A percentile compares a stretch with the other conserved stretches of the same genome.
These are phyloP conservation scores for Cladosporium cucumerinum DNA, from an alignment of 2,329 filamentous ascomycete genomes.

Conservation along the genomic window DNA sequence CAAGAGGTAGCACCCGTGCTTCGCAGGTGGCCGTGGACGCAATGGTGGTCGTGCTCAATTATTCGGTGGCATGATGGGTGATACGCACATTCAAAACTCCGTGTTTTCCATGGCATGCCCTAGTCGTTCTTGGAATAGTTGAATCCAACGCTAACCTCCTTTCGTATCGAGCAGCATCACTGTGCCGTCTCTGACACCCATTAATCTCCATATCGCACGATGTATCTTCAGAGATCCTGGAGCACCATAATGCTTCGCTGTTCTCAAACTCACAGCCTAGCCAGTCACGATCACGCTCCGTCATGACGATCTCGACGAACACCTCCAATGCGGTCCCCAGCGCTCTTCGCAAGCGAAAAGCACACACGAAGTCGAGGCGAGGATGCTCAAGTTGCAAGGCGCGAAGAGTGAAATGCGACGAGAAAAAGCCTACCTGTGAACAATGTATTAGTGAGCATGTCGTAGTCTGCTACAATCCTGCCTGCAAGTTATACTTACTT, in stretches of 20 bases:
- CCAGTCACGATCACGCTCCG: neutral
- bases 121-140: neutral
- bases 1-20: too few relatives aligned
- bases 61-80: neutral
- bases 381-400: conserved; percentile 58
- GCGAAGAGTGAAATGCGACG: conserved; percentile 57
- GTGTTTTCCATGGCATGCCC: neutral
- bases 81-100: neutral
- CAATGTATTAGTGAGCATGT: conserved; percentile 38
- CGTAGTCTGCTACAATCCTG: too few relatives aligned
- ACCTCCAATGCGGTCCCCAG: neutral
- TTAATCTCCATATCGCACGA: neutral
- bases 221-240: neutral
- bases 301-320: neutral
- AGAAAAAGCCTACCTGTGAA: conserved; percentile 48
- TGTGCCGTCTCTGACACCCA: neutral
- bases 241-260: neutral
- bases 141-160: conserved; percentile 8
- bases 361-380: conserved; percentile 52
- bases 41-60: neutral
- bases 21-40: too few relatives aligned
- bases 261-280: neutral
- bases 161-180: neutral
- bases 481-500: neutral
- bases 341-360: conserved; percentile 21